These are phyloP conservation scores for Leishmania turanica DNA, from an alignment of 208 protist genomes.

Conservation along the genomic window DNA sequence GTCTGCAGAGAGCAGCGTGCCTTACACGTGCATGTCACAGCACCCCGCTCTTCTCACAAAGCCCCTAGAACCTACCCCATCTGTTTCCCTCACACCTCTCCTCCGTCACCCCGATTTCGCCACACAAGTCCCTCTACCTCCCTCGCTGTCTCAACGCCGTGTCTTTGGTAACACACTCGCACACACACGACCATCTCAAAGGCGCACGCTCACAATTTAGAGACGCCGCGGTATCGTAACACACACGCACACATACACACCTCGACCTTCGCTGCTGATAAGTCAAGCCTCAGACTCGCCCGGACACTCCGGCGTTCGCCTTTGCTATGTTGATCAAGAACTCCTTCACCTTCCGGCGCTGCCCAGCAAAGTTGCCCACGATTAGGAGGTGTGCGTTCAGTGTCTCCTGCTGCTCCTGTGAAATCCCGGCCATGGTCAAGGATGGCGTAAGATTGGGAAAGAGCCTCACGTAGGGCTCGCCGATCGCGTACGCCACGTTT, in stretches of 20 bases:
- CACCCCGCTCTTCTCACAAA: not conserved
- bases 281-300: not conserved
- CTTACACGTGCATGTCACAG: not conserved
- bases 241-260: not conserved
- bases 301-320: not conserved
- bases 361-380: conserved; percentile 24
- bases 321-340: conserved; percentile 41
- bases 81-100: not conserved
- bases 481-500: conserved; percentile 30
- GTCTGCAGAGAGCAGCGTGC: not conserved
- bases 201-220: not conserved
- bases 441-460: conserved; percentile 46
- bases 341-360: conserved; percentile 64
- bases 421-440: conserved; percentile 36
- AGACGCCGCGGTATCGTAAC: not conserved
- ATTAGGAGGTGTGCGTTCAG: conserved; percentile 65
- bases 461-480: conserved; percentile 48
- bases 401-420: conserved; percentile 39
- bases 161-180: not conserved
- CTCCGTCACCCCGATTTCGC: not conserved
- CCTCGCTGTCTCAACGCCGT: not conserved
- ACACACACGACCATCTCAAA: not conserved
- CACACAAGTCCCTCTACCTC: too few species aligned
- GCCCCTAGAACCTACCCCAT: not conserved
- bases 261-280: not conserved